Percentiles rank a stretch among this genome's conserved stretches.
Conservation (phyloP, 345 rosid species). For the Boechera divaricarpa region DNA sequence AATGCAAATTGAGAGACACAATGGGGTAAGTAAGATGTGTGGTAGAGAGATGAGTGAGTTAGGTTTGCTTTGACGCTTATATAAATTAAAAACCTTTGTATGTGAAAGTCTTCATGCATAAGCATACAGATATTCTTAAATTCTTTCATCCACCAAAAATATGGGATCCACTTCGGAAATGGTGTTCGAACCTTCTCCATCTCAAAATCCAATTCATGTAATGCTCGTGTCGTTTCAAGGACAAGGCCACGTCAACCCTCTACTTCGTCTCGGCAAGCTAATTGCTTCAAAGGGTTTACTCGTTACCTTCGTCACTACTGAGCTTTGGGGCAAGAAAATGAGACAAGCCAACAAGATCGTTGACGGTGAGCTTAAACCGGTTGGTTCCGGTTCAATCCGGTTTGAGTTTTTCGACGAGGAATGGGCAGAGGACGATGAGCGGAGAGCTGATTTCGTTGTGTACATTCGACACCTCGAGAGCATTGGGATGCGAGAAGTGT, state of each 20-base stretch:
- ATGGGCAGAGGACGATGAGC: constrained; percentile 57
- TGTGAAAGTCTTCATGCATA: not conserved
- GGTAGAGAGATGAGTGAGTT: constrained; percentile 5
- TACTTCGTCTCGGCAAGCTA: constrained; percentile 68
- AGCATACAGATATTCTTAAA: not conserved
- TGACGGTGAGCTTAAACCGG: constrained; percentile 53
- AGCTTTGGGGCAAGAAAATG: constrained; percentile 58
- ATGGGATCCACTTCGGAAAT: constrained; percentile 31
- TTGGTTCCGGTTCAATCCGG: constrained; percentile 64
- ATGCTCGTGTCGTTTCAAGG: constrained; percentile 77
- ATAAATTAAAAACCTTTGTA: not conserved
- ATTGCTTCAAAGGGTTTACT: constrained; percentile 72
- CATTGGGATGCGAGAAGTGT: constrained; percentile 51
- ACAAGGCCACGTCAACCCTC: constrained; percentile 82
- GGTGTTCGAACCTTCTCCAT: constrained; percentile 2
- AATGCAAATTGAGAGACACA: not conserved
- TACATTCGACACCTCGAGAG: constrained; percentile 59
- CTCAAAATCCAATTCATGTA: constrained; percentile 49
- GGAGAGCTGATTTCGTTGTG: constrained; percentile 48
- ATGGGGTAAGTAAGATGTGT: constrained; percentile 26
- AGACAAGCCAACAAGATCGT: constrained; percentile 53
- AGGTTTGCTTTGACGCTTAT: not conserved
- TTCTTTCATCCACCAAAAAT: not conserved
- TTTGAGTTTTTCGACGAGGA: constrained; percentile 78
- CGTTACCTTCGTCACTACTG: constrained; percentile 64